A percentile compares a stretch with the other conserved stretches of the same genome.
Conservation (phyloP, 2,329 filamentous ascomycete species). For the Albifimbria verrucaria region DNA sequence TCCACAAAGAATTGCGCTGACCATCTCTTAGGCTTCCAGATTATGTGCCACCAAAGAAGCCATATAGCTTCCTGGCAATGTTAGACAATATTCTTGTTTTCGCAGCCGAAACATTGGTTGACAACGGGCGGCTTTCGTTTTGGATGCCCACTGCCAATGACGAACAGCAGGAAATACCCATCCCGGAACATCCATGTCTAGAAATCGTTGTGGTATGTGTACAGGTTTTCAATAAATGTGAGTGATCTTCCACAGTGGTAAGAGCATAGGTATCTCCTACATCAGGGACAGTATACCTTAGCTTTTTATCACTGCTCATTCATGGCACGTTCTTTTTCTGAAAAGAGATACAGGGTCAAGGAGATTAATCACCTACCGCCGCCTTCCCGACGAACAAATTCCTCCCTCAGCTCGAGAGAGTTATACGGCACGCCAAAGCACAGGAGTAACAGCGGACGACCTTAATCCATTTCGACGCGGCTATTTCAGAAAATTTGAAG, state of each 20-base stretch:
- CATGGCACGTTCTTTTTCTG: no score
- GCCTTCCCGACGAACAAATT: conserved; percentile 60
- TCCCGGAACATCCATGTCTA: conserved; percentile 74
- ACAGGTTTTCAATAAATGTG: conserved; percentile 88
- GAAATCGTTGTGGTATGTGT: conserved; percentile 73
- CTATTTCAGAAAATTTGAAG: conserved; percentile 55
- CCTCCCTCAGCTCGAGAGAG: conserved; percentile 37
- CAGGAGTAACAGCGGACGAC: conserved; percentile 53
- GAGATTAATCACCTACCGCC: conserved; percentile 79
- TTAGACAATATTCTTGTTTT: conserved; percentile 87
- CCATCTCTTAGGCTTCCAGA: conserved; percentile 40
- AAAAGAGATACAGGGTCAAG: conserved; percentile 65
- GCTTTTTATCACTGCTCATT: no score
- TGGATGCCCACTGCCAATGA: conserved; percentile 96
- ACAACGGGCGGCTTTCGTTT: conserved; percentile 78
- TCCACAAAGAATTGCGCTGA: conserved; percentile 8
- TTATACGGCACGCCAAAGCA: conserved; percentile 25
- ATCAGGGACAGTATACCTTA: no score
- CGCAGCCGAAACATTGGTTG: conserved; percentile 70
- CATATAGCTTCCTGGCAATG: conserved; percentile 89
- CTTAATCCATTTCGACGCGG: conserved; percentile 58
- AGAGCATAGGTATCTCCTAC: no score
- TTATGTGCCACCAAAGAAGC: conserved; percentile 84
- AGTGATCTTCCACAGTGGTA: no score
- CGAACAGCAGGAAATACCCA: conserved; percentile 69